Conservation (phyloP, 2,329 filamentous ascomycete genomes). For the Cucurbitaria berberidis region DNA sequence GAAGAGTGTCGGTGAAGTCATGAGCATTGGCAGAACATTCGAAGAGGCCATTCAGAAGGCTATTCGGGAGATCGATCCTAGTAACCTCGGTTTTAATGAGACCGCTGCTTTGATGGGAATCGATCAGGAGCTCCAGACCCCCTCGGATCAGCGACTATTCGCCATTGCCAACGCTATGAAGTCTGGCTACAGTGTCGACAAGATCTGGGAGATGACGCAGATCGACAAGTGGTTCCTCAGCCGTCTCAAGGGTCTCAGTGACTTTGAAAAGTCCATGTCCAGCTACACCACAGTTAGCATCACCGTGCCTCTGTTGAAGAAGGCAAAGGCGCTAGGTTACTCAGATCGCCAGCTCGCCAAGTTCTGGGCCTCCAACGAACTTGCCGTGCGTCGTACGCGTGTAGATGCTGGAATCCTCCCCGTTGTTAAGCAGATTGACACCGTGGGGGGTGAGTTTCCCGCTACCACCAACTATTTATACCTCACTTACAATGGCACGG, state of each 20-base stretch:
- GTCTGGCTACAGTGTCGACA: conserved; percentile 88
- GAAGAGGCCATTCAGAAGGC: conserved; percentile 99
- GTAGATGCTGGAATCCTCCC: conserved; percentile 87
- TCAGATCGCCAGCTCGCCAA: conserved; percentile 91
- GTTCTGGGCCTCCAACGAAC: conserved; percentile 93
- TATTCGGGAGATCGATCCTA: conserved; percentile 91
- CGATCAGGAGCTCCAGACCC: conserved; percentile 93
- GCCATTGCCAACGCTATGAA: conserved; percentile 98
- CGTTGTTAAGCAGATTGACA: conserved; percentile 97
- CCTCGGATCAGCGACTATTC: conserved; percentile 95
- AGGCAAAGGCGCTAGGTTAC: conserved; percentile 94
- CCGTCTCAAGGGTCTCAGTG: conserved; percentile 86
- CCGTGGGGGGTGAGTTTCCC: conserved; percentile 95
- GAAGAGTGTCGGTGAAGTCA: conserved; percentile 99
- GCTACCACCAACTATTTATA: conserved; percentile 96
- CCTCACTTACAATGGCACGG: conserved; percentile 89
- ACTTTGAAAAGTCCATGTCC: conserved; percentile 83
- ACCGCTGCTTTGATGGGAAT: conserved; percentile 88
- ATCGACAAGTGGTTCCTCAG: conserved; percentile 99
- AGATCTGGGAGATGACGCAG: conserved; percentile 97
- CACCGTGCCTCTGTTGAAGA: conserved; percentile 70
- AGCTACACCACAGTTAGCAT: conserved; percentile 71
- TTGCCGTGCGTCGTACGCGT: conserved; percentile 82
- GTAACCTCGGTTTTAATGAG: conserved; percentile 93
- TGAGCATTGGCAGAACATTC: conserved; percentile 96